Conservation (phyloP, 2,329 filamentous ascomycete species). For the Chaetomium olivaceum region DNA sequence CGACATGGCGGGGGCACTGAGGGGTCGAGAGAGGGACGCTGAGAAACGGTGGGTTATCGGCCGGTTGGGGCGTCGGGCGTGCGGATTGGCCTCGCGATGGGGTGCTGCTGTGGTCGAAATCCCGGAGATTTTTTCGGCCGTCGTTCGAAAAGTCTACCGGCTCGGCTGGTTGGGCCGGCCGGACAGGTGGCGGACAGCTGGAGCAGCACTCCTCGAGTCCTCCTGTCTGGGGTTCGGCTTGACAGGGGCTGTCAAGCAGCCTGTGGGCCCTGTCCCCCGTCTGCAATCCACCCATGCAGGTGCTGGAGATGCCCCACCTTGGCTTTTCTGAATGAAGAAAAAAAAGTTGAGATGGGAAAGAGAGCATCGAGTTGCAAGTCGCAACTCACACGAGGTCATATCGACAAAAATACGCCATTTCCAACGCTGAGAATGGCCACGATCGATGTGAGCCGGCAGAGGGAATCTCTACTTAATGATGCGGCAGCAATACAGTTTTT, state of each 20-base stretch:
- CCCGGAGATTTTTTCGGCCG: constrained; percentile 31
- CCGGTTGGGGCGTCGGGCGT: constrained; percentile 17
- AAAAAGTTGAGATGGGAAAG: constrained; percentile 38
- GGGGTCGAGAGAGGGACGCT: constrained; percentile 15
- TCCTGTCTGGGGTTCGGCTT: neutral
- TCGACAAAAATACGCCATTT: constrained; percentile 19
- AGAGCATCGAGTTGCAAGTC: constrained; percentile 14
- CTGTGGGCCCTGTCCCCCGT: constrained; percentile 7
- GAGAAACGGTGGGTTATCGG: constrained; percentile 18
- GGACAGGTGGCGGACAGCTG: constrained; percentile 11
- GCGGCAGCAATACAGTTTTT: constrained; percentile 58
- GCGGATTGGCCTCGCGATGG: constrained; percentile 25
- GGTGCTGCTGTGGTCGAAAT: constrained; percentile 26
- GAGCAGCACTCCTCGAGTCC: neutral
- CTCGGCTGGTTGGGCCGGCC: constrained; percentile 25
- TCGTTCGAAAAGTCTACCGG: constrained; percentile 31
- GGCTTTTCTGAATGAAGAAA: constrained; percentile 34
- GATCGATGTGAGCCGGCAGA: constrained; percentile 57
- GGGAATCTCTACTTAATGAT: constrained; percentile 58
- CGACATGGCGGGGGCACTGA: constrained; percentile 53
- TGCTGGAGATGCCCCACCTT: constrained; percentile 26
- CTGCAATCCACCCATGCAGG: constrained; percentile 18
- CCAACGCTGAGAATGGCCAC: constrained; percentile 50
- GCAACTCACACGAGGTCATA: constrained; percentile 15
- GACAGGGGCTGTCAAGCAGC: constrained; percentile 5